phyloP scores from a whole-genome alignment of 2,329 filamentous ascomycete genomes.

The Exophiala aquamarina region DNA sequence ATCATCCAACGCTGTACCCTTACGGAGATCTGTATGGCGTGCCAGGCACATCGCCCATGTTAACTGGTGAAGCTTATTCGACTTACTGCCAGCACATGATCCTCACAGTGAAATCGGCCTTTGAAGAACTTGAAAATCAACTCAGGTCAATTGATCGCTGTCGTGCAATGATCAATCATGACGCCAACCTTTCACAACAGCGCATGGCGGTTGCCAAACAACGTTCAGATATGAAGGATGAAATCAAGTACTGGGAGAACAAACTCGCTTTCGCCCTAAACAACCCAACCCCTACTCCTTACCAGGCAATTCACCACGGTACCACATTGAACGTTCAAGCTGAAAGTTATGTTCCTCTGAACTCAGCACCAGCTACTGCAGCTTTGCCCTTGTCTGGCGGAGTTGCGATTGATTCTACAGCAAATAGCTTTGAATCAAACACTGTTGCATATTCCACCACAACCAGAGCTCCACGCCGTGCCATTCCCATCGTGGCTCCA shows the following conservation, averaged over 20 bases:
- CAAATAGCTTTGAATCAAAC: background rate
- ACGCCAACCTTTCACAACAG: conserved; percentile 20
- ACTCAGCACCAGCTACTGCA: background rate
- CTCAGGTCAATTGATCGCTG: conserved; percentile 27
- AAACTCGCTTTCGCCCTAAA: conserved; percentile 3
- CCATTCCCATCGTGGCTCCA: conserved; percentile 28
- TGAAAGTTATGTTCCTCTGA: conserved; percentile 22
- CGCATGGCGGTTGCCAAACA: conserved; percentile 22
- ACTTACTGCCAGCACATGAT: conserved; percentile 12
- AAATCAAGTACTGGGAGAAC: conserved; percentile 18
- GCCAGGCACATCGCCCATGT: background rate
- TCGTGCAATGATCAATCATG: conserved; percentile 22
- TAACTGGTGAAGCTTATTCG: background rate
- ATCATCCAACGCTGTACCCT: background rate
- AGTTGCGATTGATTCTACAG: background rate
- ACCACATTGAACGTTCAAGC: conserved; percentile 25
- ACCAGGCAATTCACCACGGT: conserved; percentile 3
- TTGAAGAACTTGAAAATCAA: conserved; percentile 25
- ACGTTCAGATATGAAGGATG: conserved; percentile 22
- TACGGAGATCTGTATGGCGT: background rate
- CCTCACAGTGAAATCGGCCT: conserved; percentile 7
- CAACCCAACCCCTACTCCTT: conserved; percentile 1
- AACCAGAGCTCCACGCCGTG: conserved; percentile 9
- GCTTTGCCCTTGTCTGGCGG: background rate
- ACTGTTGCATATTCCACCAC: background rate